These are phyloP conservation scores for Termitomyces sp. DNA, from an alignment of 768 basidiomycete genomes.

Conservation along the genomic window DNA sequence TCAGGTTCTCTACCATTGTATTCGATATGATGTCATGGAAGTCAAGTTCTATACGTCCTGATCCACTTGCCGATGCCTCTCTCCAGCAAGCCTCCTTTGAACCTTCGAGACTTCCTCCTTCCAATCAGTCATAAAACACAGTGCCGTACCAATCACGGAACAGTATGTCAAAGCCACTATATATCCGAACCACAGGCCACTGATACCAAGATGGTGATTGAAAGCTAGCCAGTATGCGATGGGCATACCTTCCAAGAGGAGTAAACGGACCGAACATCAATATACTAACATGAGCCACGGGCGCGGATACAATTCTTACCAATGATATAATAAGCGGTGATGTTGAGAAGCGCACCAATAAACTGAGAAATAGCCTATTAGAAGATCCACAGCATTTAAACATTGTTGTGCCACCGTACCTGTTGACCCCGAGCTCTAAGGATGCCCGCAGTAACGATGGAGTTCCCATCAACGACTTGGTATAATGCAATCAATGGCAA, in stretches of 20 bases:
- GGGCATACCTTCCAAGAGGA: constrained; percentile 46
- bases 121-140: constrained; percentile 45
- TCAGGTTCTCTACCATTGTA: background rate
- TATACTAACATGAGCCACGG: no score
- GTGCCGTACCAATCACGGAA: constrained; percentile 30
- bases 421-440: background rate
- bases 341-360: constrained; percentile 42
- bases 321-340: constrained; percentile 8
- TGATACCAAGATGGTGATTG: constrained; percentile 33
- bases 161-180: constrained; percentile 41
- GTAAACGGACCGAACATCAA: background rate
- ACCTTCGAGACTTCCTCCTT: constrained; percentile 43
- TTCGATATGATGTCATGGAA: background rate
- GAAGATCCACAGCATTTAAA: background rate
- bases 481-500: constrained; percentile 17
- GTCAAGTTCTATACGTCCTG: background rate
- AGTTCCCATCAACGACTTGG: background rate
- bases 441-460: background rate
- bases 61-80: background rate
- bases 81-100: constrained; percentile 1
- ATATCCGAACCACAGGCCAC: constrained; percentile 64
- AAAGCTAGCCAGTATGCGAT: constrained; percentile 56
- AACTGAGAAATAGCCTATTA: constrained; percentile 29
- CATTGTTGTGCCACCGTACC: background rate
- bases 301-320: background rate